A percentile compares a stretch with the other conserved stretches of the same genome.
These are phyloP conservation scores for Colletotrichum agaves DNA, from an alignment of 2,329 filamentous ascomycete genomes.

Conservation along the genomic window DNA sequence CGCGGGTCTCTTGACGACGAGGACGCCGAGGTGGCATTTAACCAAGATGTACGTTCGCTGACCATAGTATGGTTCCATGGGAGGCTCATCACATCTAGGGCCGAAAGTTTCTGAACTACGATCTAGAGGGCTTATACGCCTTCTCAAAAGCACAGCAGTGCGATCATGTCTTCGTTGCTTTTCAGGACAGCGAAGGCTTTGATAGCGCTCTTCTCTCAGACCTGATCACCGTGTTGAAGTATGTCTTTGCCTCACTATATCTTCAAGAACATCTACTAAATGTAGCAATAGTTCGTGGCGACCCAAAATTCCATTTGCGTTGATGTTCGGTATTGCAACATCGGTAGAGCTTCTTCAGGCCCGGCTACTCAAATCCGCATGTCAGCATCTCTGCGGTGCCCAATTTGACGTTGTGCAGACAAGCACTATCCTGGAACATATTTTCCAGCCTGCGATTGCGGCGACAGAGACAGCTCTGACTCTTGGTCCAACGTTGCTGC, in stretches of 20 bases:
- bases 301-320: constrained; percentile 79
- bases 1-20: constrained; percentile 61
- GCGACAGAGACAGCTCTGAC: constrained; percentile 66
- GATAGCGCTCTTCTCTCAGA: constrained; percentile 79
- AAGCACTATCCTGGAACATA: constrained; percentile 75
- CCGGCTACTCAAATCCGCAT: constrained; percentile 74
- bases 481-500: constrained; percentile 72
- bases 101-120: constrained; percentile 78
- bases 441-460: constrained; percentile 74
- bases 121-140: constrained; percentile 75
- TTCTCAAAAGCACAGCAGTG: constrained; percentile 65
- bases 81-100: constrained; percentile 54
- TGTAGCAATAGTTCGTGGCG: constrained; percentile 65
- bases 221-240: constrained; percentile 75
- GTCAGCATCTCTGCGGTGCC: constrained; percentile 73
- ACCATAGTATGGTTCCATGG: no score
- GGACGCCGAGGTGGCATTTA: constrained; percentile 57
- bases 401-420: constrained; percentile 84
- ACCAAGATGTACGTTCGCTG: constrained; percentile 57
- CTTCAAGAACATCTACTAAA: neutral
- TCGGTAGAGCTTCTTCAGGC: constrained; percentile 84
- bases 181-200: constrained; percentile 87
- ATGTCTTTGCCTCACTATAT: constrained; percentile 42
- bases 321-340: constrained; percentile 84
- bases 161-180: constrained; percentile 74